Base-by-base conservation (phyloP, 1,284 basidiomycete genomes). In the Anthracocystis walkeri region DNA sequence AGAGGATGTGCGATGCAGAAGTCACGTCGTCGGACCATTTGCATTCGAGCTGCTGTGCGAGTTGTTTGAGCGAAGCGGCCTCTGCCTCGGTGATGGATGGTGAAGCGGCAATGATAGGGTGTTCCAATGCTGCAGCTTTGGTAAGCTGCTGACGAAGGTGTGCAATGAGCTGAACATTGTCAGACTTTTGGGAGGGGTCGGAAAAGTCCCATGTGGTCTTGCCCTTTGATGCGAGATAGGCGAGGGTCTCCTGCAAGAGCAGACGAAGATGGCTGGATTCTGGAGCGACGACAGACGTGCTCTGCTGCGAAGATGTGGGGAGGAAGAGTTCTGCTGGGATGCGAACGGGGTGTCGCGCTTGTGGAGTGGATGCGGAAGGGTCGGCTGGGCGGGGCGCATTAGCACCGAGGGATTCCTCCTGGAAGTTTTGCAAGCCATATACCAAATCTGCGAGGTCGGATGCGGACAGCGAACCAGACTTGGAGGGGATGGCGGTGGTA, bases 81-180 rank as follows among this genome's bases (percentile, higher is more conserved):
- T 85, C 83, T 11, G 83, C 83, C 53, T 80, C 72, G 38, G 78
- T 75, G 65, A 84, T 61, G 65, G 79, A 80, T 0, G 69, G 59
- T 14, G 70, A 61, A 16, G 60, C 72, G 7, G 81, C 75, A 48
- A 84, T 64, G 27, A 38, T 64, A 23, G 71, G 49, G 18, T 56
- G 54, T 21, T 78, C 77, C 49, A 84, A 62, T 14, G 71, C 53
- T 25, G 68, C 68, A 8, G 64, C 51, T n/a, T 59, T 25, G 27
- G 72, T 63, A 41, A 85, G 73, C 20, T 67, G 58, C 21, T 63
- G 58, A 18, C 82, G 75, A 11, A 83, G 53, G 20, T 62, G 60
- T 49, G 75, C 78, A 38, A 85, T 69, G 59, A 84, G 68, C 41
- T 80, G 62, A 35, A 80, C 68, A 42, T 77, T 80, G 51, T 72